These are phyloP conservation scores for Penicillium cinerascens DNA, from an alignment of 495 filamentous ascomycete species.

Conservation along the genomic window DNA sequence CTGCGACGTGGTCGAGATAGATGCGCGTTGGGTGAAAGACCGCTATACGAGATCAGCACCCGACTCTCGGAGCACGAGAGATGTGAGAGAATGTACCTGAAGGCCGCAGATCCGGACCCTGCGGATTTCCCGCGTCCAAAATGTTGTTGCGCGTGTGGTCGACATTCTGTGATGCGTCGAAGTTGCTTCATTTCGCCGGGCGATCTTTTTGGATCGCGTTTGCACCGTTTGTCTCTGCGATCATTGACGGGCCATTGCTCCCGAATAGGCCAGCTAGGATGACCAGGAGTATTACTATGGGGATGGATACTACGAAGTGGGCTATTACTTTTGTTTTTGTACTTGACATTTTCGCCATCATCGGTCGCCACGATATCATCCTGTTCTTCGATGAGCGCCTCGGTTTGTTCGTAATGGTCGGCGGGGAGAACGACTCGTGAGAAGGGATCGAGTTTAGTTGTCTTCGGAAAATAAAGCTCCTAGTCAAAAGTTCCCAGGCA, in stretches of 20 bases:
- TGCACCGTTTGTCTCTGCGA: neutral
- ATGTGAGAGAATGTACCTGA: constrained; percentile 6
- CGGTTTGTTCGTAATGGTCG: no score
- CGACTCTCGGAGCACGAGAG: neutral
- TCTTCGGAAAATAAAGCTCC: no score
- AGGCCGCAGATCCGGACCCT: constrained; percentile 8
- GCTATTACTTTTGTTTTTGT: no score
- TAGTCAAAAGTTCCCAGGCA: no score
- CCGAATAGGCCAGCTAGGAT: no score
- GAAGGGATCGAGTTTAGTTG: no score
- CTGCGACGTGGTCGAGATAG: constrained; percentile 5
- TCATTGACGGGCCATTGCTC: neutral
- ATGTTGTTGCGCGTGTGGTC: constrained; percentile 18
- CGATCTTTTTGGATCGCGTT: constrained; percentile 6
- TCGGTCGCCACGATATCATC: no score
- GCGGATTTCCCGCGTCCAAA: constrained; percentile 16
- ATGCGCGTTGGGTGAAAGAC: constrained; percentile 8
- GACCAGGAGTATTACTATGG: no score
- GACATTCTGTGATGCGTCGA: constrained; percentile 15
- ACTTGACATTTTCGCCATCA: no score
- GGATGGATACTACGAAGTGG: no score
- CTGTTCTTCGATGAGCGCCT: no score
- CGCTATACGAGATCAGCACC: constrained; percentile 7
- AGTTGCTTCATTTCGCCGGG: neutral
- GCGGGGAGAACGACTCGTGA: no score